Base-by-base conservation (phyloP, 2,329 filamentous ascomycete species). In the Fusarium citri region DNA sequence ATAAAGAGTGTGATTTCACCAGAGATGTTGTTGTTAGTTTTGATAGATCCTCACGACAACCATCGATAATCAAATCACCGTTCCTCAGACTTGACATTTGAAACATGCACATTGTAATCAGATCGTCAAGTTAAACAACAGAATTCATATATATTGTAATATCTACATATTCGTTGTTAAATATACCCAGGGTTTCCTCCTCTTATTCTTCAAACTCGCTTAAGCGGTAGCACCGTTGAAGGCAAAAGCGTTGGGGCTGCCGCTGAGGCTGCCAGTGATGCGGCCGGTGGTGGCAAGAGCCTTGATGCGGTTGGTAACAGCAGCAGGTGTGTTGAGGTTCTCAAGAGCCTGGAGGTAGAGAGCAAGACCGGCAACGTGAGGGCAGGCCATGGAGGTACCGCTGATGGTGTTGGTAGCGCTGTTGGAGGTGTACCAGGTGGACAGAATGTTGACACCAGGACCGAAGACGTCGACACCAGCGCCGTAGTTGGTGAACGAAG, bases 401-500 rank as follows among this genome's bases (percentile, higher is more conserved):
- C 79, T 75, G 78, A 86, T 47, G 77, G 80, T 69, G 49, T 66
- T 71, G 26, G 77, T 80, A 8, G 73, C 73, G 30, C 64, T 53
- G 58, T 64, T 81, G 65, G 75, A 69, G 55, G 81, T 79, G 55
- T 80, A 81, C 81, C 80, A 87, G 5, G 87, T 76, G 28, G 82
- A 76, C 5, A 80, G 45, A 51, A 85, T 76, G 25, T 66, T 65
- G 8, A 77, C 77, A 53, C 83, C 83, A 3, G 83, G 83, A 5
- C 81, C 83, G 43, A 82, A 79, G 37, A 85, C 71, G 55, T 84
- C 80, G 42, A 85, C 73, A 11, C 66, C 64, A 41, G 73, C 15
- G n/a, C 82, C 83, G 62, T 80, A 87, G 81, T 87, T 87, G 75
- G 83, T 85, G 78, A 81, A 86, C 30, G 73, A 75, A 58, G 84